Base-by-base conservation (phyloP, 257 asterid genomes). In the Lycium ferocissimum region DNA sequence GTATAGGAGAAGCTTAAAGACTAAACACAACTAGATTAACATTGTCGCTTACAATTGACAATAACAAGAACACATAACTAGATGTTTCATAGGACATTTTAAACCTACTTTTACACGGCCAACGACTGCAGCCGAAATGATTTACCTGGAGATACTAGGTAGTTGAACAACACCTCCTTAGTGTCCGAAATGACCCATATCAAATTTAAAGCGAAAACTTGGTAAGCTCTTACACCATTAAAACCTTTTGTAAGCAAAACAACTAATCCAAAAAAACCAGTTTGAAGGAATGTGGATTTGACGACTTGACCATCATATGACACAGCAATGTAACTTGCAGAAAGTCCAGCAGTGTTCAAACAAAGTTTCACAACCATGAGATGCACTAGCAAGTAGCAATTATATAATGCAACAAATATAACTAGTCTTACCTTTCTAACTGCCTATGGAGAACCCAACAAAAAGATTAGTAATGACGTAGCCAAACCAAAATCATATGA, bases 71-170 rank as follows among this genome's bases (percentile, higher is more conserved):
- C 9, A 33, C 20, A 75, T 6, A 75, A 49, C 61, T 47, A 75
- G 43, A 49, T 20, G 38, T 51, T 75, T 22, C 6, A 1, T 4
- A 51, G 37, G 18, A 51, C n/a, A 76, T 51, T 67, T 8, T 12
- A 51, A 7, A 22, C 62, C 63, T 76, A 76, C 81, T 12, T 49
- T 58, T 76, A 22, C 62, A 76, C 6, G 20, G 81, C 22, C 22
- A 1, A 15, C 14, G 14, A 76, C 45, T 20, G 62, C 45, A 82
- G 22, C 90, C 87, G 83, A 83, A 70, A 26, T 17, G 85, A 86
- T 86, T 87, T 85, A 69, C 87, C 86, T 79, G 91, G 86, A 76
- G 85, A 85, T 84, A 79, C 88, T n/a, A 53, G 59, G 87, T 87
- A 87, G 57, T 71, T 54, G 63, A 83, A 87, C 79, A 87, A 70